Percentiles rank a stretch among this genome's conserved stretches.
Conservation (phyloP, 1,284 basidiomycete species). For the Cryptococcus sp. region DNA sequence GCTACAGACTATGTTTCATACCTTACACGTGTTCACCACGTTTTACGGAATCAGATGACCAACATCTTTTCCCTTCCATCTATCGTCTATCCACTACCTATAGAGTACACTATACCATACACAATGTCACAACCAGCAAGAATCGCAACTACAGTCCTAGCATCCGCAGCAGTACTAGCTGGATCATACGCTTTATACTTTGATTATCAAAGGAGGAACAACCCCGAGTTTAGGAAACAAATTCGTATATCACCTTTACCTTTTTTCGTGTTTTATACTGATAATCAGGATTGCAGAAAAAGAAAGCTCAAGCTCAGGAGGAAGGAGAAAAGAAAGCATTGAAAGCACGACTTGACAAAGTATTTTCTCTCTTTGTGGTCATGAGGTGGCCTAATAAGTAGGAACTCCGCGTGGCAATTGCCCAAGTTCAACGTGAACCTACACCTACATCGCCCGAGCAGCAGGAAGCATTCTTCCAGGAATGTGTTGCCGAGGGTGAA, state of each 20-base stretch:
- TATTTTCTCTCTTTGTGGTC: not conserved
- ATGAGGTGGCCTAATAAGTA: constrained; percentile 31
- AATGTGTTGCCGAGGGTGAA: constrained; percentile 82
- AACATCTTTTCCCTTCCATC: too few species aligned
- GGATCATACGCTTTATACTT: constrained; percentile 85
- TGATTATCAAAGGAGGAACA: constrained; percentile 89
- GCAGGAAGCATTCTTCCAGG: constrained; percentile 85
- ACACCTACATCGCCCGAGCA: constrained; percentile 65
- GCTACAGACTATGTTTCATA: too few species aligned
- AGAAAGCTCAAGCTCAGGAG: not conserved
- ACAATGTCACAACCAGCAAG: constrained; percentile 41
- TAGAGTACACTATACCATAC: too few species aligned
- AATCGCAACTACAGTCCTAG: constrained; percentile 62
- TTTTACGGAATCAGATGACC: too few species aligned
- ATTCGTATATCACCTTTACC: constrained; percentile 56
- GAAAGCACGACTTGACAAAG: not conserved
- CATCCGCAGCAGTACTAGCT: constrained; percentile 58
- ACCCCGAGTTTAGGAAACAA: constrained; percentile 79
- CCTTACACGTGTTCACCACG: too few species aligned
- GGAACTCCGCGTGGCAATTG: constrained; percentile 26
- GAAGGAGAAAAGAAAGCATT: not conserved
- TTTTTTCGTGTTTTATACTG: not conserved
- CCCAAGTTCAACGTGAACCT: constrained; percentile 43
- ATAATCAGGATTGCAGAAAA: not conserved
- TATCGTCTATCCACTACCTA: too few species aligned